phyloP scores from a whole-genome alignment of 306 rosid species.

The Medicago ruthenica region DNA sequence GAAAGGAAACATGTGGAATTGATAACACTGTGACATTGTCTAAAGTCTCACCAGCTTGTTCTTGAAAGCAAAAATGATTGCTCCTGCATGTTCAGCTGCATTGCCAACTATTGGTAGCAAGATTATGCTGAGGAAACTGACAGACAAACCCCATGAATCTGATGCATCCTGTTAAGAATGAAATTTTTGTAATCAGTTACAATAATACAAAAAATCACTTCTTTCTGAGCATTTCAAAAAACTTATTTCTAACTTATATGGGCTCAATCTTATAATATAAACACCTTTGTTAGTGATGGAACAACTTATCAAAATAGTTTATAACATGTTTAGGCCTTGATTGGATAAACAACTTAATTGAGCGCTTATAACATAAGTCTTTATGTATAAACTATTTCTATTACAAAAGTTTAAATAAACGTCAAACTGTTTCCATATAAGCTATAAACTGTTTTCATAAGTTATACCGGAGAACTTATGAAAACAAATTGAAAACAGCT shows the following conservation, averaged over 20 bases:
- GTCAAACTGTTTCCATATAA: no score
- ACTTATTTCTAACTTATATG: background rate
- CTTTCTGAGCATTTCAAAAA: background rate
- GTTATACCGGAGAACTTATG: no score
- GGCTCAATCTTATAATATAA: background rate
- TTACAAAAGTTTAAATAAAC: no score
- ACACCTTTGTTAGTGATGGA: background rate
- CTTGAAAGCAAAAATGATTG: constrained; percentile 91
- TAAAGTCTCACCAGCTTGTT: constrained; percentile 71
- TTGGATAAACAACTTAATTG: background rate
- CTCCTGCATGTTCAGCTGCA: constrained; percentile 98
- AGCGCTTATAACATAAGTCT: no score
- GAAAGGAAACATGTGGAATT: background rate
- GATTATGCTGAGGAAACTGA: constrained; percentile 87
- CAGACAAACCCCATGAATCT: constrained; percentile 83
- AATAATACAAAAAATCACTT: background rate
- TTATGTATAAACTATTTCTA: no score
- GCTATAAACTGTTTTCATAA: no score
- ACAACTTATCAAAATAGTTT: no score
- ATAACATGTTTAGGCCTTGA: no score
- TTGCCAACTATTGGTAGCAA: constrained; percentile 94
- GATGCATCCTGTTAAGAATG: constrained; percentile 72
- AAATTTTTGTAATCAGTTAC: background rate
- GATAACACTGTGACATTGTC: background rate
- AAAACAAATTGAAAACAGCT: no score